A percentile compares a stretch with the other conserved stretches of the same genome.
These are phyloP conservation scores for Candida nonsorbophila DNA, from an alignment of 805 yeast genomes.

Conservation along the genomic window DNA sequence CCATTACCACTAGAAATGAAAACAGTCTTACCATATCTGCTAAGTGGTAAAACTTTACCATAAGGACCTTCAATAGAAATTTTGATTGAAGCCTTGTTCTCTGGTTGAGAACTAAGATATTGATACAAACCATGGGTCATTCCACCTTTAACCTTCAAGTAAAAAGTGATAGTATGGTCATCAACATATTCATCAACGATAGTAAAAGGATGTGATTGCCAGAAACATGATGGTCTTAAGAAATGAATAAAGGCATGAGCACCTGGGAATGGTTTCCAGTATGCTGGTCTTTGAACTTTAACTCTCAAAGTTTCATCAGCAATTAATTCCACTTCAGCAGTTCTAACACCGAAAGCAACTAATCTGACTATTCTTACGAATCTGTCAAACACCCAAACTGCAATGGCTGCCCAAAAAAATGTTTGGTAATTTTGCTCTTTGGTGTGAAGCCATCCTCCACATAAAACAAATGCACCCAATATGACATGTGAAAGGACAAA, in stretches of 20 bases:
- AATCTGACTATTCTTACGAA: constrained; percentile 23
- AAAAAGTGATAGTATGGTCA: constrained; percentile 41
- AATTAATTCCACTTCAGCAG: constrained; percentile 29
- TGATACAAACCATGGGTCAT: constrained; percentile 31
- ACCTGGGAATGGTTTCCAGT: constrained; percentile 39
- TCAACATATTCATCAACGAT: constrained; percentile 18
- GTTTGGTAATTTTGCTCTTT: constrained; percentile 16
- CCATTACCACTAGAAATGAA: constrained; percentile 38
- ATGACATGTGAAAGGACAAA: constrained; percentile 18
- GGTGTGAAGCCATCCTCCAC: constrained; percentile 57
- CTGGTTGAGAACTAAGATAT: constrained; percentile 27
- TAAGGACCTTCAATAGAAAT: constrained; percentile 37
- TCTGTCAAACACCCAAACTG: constrained; percentile 35
- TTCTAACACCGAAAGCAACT: constrained; percentile 25
- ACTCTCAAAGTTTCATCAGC: constrained; percentile 43
- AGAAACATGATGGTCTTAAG: constrained; percentile 32
- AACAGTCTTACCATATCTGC: constrained; percentile 21
- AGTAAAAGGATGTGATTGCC: constrained; percentile 45
- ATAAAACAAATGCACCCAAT: constrained; percentile 36
- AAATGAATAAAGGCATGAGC: constrained; percentile 35
- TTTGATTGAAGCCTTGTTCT: constrained; percentile 22
- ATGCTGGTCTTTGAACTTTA: constrained; percentile 41
- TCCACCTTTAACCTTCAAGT: constrained; percentile 41
- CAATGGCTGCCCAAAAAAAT: constrained; percentile 23
- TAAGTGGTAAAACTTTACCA: constrained; percentile 25